Percentiles rank a stretch among this genome's conserved stretches.
These are phyloP conservation scores for Plasmodium cynomolgi DNA, from an alignment of 169 alveolate genomes.

Conservation along the genomic window DNA sequence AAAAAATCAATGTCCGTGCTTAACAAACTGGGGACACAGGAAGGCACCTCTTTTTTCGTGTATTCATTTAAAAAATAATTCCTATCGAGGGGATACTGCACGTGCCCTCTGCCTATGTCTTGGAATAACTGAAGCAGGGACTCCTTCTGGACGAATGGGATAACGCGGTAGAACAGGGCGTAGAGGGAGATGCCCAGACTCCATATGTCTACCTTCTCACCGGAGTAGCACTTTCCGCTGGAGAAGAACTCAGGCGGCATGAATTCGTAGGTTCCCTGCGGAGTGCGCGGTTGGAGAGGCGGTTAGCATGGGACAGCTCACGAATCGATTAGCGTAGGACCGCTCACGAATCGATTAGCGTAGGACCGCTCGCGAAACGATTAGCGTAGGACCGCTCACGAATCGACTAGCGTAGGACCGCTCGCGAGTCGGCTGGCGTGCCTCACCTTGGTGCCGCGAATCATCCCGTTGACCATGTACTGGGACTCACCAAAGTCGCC, in stretches of 20 bases:
- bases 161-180: constrained; percentile 37
- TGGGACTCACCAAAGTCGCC: constrained; percentile 89
- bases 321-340: not conserved
- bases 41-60: not conserved
- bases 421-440: not conserved
- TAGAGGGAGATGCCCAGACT: constrained; percentile 45
- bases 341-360: not conserved
- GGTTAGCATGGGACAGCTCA: not conserved
- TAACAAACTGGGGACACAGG: not conserved
- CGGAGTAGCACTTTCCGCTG: constrained; percentile 2
- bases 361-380: not conserved
- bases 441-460: constrained; percentile 38
- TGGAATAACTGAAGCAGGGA: constrained; percentile 18
- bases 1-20: constrained; percentile 36
- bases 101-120: constrained; percentile 23
- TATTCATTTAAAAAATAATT: constrained; percentile 33
- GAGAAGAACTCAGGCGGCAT: constrained; percentile 67
- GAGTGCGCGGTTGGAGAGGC: not conserved
- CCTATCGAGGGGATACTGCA: constrained; percentile 25
- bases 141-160: constrained; percentile 8
- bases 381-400: not conserved
- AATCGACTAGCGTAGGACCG: not conserved
- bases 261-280: constrained; percentile 49
- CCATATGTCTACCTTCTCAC: constrained; percentile 64
- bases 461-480: constrained; percentile 20